Percentiles rank a stretch among this genome's conserved stretches.
Conservation (phyloP, 2,329 filamentous ascomycete genomes). For the Diaporthe caulivora region DNA sequence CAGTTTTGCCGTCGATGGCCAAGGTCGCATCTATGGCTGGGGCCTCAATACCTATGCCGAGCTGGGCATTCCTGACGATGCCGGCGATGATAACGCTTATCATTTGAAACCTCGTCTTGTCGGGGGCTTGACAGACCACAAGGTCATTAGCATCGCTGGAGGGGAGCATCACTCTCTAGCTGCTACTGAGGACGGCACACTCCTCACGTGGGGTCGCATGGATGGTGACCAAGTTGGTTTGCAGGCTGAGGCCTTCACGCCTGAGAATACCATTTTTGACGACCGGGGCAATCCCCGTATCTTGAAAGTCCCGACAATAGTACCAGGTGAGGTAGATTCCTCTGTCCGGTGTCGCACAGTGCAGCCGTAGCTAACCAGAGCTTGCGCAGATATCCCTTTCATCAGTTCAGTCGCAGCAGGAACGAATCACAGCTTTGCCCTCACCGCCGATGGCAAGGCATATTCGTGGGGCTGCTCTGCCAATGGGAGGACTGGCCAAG, state of each 20-base stretch:
- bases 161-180: slow-evolving; percentile 79
- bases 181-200: slow-evolving; percentile 66
- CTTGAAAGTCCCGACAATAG: slow-evolving; percentile 72
- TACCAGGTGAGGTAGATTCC: background rate
- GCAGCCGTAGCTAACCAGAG: too few species aligned
- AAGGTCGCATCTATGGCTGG: slow-evolving; percentile 82
- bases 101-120: slow-evolving; percentile 79
- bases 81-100: slow-evolving; percentile 77
- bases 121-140: slow-evolving; percentile 70
- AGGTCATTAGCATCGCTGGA: slow-evolving; percentile 77
- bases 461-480: slow-evolving; percentile 86
- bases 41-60: slow-evolving; percentile 90
- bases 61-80: slow-evolving; percentile 72
- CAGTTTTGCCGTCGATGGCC: slow-evolving; percentile 82
- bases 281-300: slow-evolving; percentile 75
- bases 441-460: slow-evolving; percentile 76
- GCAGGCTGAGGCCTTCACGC: slow-evolving; percentile 65
- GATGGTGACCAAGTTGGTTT: slow-evolving; percentile 68
- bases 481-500: slow-evolving; percentile 85
- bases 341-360: too few species aligned
- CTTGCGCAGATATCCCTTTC: slow-evolving; percentile 60
- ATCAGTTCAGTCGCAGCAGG: slow-evolving; percentile 71
- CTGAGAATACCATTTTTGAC: slow-evolving; percentile 73
- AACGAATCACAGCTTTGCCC: slow-evolving; percentile 79
- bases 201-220: slow-evolving; percentile 71